Evolutionary conservation across 176 grass and related monocot genomes (phyloP).

Genomic region (Phoenix roebelenii): DNA sequence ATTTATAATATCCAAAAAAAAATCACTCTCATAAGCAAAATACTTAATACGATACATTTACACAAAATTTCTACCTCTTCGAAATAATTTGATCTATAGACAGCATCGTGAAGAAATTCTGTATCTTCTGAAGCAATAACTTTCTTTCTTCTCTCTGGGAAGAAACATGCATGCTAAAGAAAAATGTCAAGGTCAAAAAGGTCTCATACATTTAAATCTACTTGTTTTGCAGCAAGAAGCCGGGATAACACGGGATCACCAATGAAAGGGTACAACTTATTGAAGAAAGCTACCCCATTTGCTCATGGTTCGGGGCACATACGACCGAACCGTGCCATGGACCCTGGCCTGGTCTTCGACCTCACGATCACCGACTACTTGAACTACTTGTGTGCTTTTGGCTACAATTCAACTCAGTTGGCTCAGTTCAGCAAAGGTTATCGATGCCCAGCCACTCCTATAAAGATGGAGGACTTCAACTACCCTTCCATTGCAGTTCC

Average conservation of each 20-base stretch:
- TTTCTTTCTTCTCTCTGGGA: too few relatives aligned
- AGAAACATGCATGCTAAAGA: too few relatives aligned
- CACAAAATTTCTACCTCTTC: too few relatives aligned
- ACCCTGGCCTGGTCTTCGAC: slow-evolving; percentile 78
- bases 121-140: too few relatives aligned
- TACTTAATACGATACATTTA: too few relatives aligned
- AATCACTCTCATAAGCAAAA: too few relatives aligned
- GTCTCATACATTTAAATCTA: too few relatives aligned
- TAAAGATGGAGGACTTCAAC: slow-evolving; percentile 54
- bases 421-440: slow-evolving; percentile 22
- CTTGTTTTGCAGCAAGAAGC: slow-evolving; percentile 26
- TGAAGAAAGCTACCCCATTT: slow-evolving; percentile 35
- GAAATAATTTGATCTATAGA: too few relatives aligned
- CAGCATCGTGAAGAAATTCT: too few relatives aligned
- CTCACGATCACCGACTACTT: slow-evolving; percentile 38
- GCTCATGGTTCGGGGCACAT: slow-evolving; percentile 59
- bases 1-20: too few relatives aligned
- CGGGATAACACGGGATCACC: slow-evolving; percentile 50
- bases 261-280: slow-evolving; percentile 33
- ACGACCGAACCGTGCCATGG: slow-evolving; percentile 47
- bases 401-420: slow-evolving; percentile 12
- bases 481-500: slow-evolving; percentile 63
- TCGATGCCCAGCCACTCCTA: slow-evolving; percentile 26
- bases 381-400: slow-evolving; percentile 54
- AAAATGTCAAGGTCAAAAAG: too few relatives aligned